Evolutionary conservation across 2,329 filamentous ascomycete genomes (phyloP), one percentile per base, ranked within the genome.

Genomic region (Plectosphaerella plurivora): DNA sequence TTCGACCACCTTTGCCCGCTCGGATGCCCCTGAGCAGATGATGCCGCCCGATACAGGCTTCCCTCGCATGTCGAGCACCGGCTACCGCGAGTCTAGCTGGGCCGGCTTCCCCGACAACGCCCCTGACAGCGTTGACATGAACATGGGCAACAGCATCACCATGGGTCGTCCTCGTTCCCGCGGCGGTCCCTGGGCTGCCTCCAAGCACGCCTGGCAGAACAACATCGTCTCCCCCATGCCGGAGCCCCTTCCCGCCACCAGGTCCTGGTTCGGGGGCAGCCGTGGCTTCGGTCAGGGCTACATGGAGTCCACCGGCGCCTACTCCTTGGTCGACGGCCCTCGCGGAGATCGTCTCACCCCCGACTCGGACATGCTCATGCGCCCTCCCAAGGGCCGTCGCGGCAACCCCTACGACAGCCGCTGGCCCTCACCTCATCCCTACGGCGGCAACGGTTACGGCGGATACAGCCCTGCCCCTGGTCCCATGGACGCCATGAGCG

Each of bases 141-240:
- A 16, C 41, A 44, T 44, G 41, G 16, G 41, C 41, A 39, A 18
- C 37, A 18, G 15, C 16, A 7, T 39, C 37, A 14, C 37, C 16
- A 18, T 39, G 14, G 16, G 15, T 8, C 18, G 41, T n/a, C 41
- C 41, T 8, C 41, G 41, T 44, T 65, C 75, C 52, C 76, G 80
- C 42, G 76, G 74, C 48, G 22, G 22, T 22, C 81, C 84, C 51
- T 86, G 83, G 82, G 74, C 69, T 56, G 76, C 68, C 44, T 68
- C 71, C 47, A 81, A 80, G 61, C 63, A 68, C 14, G 55, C 64
- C 3, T 76, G 74, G 56, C 60, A 61, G 47, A 7, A 58, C 54
- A 36, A 35, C 25, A 35, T 28, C 55, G 67, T 8, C 71, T 55
- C 65, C 12, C 61, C 71, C 6, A 66, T 70, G 36, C 59, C 67